phyloP scores from a whole-genome alignment of 1,284 basidiomycete genomes.

The Tilletia setariae region DNA sequence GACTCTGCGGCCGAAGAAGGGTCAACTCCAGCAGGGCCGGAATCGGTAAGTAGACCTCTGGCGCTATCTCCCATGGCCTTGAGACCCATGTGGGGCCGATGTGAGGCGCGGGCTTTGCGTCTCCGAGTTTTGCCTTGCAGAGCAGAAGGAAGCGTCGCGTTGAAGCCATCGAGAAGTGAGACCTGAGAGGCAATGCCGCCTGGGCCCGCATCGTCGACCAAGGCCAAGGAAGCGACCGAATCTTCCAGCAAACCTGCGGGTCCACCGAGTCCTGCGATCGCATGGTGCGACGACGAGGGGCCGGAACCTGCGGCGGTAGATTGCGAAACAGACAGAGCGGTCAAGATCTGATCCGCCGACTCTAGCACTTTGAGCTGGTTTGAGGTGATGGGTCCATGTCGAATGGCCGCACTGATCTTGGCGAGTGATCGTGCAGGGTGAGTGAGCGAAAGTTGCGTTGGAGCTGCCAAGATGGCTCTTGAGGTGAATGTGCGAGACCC shows the following conservation, averaged over 20 bases:
- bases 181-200: conserved; percentile 31
- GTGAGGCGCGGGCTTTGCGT: conserved; percentile 34
- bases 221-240: background rate
- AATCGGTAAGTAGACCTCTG: conserved; percentile 41
- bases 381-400: conserved; percentile 44
- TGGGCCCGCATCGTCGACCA: conserved; percentile 12
- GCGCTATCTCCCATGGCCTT: conserved; percentile 46
- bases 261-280: conserved; percentile 23
- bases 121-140: conserved; percentile 39
- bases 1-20: conserved; percentile 18
- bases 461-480: conserved; percentile 17
- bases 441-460: conserved; percentile 32
- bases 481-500: conserved; percentile 32
- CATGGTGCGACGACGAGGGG: background rate
- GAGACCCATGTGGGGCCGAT: conserved; percentile 39
- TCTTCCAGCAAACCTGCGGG: conserved; percentile 7
- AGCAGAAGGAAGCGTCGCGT: conserved; percentile 49
- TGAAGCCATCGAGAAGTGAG: conserved; percentile 50
- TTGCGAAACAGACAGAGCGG: conserved; percentile 26
- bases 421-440: conserved; percentile 46
- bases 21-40: conserved; percentile 26
- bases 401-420: conserved; percentile 43
- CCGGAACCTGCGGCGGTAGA: conserved; percentile 25
- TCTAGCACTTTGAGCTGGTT: conserved; percentile 49
- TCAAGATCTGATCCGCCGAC: conserved; percentile 48